phyloP scores from a whole-genome alignment of 2,329 filamentous ascomycete genomes.

The Pleurostoma richardsiae region DNA sequence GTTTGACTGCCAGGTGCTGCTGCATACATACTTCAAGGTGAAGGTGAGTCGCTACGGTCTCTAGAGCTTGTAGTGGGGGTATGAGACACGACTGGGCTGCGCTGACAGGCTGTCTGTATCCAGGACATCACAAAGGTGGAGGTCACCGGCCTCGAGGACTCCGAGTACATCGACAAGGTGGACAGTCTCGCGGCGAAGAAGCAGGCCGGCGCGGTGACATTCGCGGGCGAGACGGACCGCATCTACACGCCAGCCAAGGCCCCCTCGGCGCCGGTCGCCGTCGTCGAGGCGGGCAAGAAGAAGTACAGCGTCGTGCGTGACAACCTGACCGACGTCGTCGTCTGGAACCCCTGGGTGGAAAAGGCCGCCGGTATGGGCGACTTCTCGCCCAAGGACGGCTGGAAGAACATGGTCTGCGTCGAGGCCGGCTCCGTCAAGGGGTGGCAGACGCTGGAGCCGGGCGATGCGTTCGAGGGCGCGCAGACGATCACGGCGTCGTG shows the following conservation, averaged over 20 bases:
- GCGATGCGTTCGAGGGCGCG: slow-evolving; percentile 60
- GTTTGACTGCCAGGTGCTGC: slow-evolving; percentile 86
- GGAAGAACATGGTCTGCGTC: slow-evolving; percentile 89
- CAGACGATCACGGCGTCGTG: slow-evolving; percentile 45
- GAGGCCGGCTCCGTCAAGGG: slow-evolving; percentile 80
- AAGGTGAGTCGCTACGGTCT: slow-evolving; percentile 50
- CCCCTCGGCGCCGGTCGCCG: slow-evolving; percentile 51
- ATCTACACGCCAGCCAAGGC: slow-evolving; percentile 72
- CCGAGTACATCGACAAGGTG: slow-evolving; percentile 81
- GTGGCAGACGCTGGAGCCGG: slow-evolving; percentile 82
- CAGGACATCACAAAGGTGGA: slow-evolving; percentile 74
- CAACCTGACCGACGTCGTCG: slow-evolving; percentile 80
- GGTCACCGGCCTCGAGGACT: slow-evolving; percentile 71
- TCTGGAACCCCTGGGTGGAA: slow-evolving; percentile 95
- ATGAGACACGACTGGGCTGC: not conserved
- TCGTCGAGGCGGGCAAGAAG: slow-evolving; percentile 58
- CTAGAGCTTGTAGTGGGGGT: not conserved
- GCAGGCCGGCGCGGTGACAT: slow-evolving; percentile 57
- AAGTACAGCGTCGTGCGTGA: slow-evolving; percentile 74
- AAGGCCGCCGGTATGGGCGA: slow-evolving; percentile 80
- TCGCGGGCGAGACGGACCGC: slow-evolving; percentile 79
- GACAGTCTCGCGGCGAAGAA: slow-evolving; percentile 60
- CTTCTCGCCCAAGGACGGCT: slow-evolving; percentile 84
- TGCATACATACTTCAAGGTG: slow-evolving; percentile 86
- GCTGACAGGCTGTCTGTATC: not conserved